phyloP scores from a whole-genome alignment of 352 stramenopile genomes.

The Globisporangium sylvaticum region DNA sequence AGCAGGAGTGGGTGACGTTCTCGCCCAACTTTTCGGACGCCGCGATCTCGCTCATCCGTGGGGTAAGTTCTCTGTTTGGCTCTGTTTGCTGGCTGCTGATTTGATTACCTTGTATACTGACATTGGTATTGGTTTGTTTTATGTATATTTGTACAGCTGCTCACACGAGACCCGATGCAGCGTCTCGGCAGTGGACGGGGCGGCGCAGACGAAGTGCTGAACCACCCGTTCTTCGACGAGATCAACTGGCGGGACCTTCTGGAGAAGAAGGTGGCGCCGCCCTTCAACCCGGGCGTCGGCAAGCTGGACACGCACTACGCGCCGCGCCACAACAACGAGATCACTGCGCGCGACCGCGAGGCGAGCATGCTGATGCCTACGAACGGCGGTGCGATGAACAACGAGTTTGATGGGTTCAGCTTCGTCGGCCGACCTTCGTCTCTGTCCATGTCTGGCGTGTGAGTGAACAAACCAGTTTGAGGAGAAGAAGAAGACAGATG shows the following conservation, averaged over 20 bases:
- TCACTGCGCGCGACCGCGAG: conserved; percentile 80
- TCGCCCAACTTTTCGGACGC: conserved; percentile 90
- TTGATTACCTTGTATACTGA: background rate
- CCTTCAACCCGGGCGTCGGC: conserved; percentile 87
- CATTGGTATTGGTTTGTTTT: background rate
- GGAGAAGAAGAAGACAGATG: background rate
- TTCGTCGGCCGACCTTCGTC: conserved; percentile 85
- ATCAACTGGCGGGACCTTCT: conserved; percentile 90
- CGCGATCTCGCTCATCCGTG: conserved; percentile 90
- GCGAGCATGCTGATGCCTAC: conserved; percentile 66
- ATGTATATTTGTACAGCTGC: conserved; percentile 50
- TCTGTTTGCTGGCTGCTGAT: background rate
- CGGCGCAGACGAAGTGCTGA: conserved; percentile 88
- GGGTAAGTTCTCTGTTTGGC: conserved; percentile 51
- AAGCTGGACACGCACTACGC: conserved; percentile 86
- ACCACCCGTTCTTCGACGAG: conserved; percentile 89
- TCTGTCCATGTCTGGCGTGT: conserved; percentile 33
- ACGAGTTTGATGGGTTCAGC: conserved; percentile 89
- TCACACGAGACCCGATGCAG: conserved; percentile 94
- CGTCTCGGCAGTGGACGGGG: conserved; percentile 92
- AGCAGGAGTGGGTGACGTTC: conserved; percentile 94
- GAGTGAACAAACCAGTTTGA: conserved; percentile 3
- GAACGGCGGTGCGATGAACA: conserved; percentile 37
- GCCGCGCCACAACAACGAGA: conserved; percentile 85
- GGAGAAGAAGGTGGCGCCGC: conserved; percentile 73